Evolutionary conservation across 2,329 filamentous ascomycete genomes (phyloP).

Genomic region (Dactylellina sp.): DNA sequence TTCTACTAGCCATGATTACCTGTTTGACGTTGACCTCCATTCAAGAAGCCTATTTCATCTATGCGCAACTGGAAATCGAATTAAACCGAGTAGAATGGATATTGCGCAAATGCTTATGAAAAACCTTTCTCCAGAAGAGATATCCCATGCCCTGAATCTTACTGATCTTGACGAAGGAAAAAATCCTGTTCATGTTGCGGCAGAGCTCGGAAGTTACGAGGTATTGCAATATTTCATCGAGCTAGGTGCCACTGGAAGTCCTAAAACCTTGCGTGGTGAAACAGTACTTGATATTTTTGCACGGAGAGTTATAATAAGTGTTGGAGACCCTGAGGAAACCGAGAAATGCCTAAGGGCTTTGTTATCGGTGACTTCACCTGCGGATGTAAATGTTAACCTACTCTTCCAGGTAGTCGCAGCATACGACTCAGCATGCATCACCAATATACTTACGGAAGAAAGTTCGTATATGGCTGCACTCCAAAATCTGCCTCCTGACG

Average conservation of each 20-base stretch:
- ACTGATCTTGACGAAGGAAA: background rate
- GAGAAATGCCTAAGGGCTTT: conserved; percentile 1
- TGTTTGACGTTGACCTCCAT: background rate
- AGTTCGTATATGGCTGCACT: background rate
- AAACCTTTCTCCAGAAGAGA: background rate
- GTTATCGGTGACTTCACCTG: background rate
- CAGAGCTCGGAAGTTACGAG: background rate
- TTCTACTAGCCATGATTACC: conserved; percentile 1
- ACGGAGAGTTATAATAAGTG: background rate
- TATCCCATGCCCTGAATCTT: background rate
- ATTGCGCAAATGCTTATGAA: background rate
- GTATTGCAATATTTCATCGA: background rate
- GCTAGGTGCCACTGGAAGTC: background rate
- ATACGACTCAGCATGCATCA: background rate
- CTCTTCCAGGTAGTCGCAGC: background rate
- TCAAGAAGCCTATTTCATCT: background rate
- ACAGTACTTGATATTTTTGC: background rate
- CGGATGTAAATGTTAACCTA: background rate
- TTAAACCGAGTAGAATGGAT: no score
- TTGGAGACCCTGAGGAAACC: background rate
- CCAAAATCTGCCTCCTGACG: background rate
- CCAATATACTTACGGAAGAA: background rate
- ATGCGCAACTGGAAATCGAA: background rate
- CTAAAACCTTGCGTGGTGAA: background rate
- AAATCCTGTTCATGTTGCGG: background rate